These are phyloP conservation scores for Tulasnella sp. DNA, from an alignment of 768 basidiomycete genomes.

Conservation along the genomic window DNA sequence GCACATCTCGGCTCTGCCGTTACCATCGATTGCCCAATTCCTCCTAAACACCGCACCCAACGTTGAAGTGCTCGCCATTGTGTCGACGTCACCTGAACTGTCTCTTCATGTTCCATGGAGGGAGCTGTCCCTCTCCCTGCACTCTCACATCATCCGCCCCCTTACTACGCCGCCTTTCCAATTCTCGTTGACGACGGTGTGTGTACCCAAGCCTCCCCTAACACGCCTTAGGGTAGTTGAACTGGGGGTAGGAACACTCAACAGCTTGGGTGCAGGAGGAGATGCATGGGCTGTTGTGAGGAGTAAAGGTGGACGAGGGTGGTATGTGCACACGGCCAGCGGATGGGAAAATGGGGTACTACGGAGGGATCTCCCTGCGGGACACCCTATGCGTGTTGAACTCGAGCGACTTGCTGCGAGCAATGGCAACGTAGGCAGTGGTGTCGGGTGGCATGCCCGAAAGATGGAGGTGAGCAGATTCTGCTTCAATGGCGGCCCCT, in stretches of 20 bases:
- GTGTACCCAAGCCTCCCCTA: slow-evolving; percentile 33
- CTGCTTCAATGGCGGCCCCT: background rate
- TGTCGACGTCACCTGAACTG: slow-evolving; percentile 64
- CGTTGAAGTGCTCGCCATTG: slow-evolving; percentile 76
- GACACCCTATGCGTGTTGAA: slow-evolving; percentile 58
- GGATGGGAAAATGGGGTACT: slow-evolving; percentile 61
- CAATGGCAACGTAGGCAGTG: slow-evolving; percentile 81
- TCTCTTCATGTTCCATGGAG: slow-evolving; percentile 37
- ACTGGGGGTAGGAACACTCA: slow-evolving; percentile 56
- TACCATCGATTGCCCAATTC: slow-evolving; percentile 56
- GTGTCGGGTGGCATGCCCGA: slow-evolving; percentile 87
- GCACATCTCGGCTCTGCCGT: slow-evolving; percentile 58
- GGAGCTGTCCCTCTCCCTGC: slow-evolving; percentile 62
- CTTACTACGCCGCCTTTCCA: slow-evolving; percentile 68
- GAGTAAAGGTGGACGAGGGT: slow-evolving; percentile 86
- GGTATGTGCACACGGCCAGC: slow-evolving; percentile 84
- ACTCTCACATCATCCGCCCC: slow-evolving; percentile 65
- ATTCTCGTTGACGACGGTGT: slow-evolving; percentile 36
- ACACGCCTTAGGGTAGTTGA: slow-evolving; percentile 82
- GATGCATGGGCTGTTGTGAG: slow-evolving; percentile 80
- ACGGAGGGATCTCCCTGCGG: slow-evolving; percentile 42
- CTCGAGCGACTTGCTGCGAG: slow-evolving; percentile 62
- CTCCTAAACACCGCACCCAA: slow-evolving; percentile 52
- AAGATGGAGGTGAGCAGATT: slow-evolving; percentile 81
- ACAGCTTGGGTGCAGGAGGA: slow-evolving; percentile 61